These are phyloP conservation scores for Bolboschoenus planiculmis DNA, from an alignment of 176 grass and related monocot species.

Conservation along the genomic window DNA sequence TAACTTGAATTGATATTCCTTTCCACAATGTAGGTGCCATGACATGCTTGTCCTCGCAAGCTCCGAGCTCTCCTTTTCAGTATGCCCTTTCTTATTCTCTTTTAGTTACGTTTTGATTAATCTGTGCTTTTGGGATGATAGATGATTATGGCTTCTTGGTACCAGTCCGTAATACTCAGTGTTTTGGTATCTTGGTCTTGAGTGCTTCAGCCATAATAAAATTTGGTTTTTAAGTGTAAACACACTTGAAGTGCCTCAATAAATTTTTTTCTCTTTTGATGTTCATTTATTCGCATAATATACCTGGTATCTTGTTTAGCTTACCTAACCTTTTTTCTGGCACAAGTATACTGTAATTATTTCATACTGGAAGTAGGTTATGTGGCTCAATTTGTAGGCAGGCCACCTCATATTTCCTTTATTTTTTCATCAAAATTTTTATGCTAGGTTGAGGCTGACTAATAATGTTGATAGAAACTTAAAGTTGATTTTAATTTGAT, in stretches of 20 bases:
- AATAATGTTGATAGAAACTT: not conserved
- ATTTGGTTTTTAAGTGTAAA: not conserved
- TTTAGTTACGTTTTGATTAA: not conserved
- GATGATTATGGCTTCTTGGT: not conserved
- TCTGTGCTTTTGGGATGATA: not conserved
- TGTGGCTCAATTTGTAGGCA: not conserved
- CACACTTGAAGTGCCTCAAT: not conserved
- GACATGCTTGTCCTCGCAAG: constrained; percentile 33
- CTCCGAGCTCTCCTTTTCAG: constrained; percentile 41
- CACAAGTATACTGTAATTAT: not conserved
- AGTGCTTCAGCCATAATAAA: not conserved
- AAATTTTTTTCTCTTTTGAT: not conserved
- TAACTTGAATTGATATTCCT: not conserved
- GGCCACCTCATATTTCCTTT: not conserved
- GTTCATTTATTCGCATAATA: not conserved
- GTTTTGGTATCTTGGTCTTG: not conserved
- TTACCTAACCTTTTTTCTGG: not conserved
- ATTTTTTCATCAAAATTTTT: not conserved
- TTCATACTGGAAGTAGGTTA: not conserved
- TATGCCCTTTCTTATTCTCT: constrained; percentile 35
- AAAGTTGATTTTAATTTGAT: not conserved
- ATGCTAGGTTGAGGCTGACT: not conserved
- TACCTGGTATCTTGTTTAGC: not conserved
- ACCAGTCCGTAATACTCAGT: not conserved
- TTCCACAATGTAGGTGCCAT: constrained; percentile 38